Evolutionary conservation across 768 basidiomycete species (phyloP).

Genomic region (Leucosporidium creatinivorum): DNA sequence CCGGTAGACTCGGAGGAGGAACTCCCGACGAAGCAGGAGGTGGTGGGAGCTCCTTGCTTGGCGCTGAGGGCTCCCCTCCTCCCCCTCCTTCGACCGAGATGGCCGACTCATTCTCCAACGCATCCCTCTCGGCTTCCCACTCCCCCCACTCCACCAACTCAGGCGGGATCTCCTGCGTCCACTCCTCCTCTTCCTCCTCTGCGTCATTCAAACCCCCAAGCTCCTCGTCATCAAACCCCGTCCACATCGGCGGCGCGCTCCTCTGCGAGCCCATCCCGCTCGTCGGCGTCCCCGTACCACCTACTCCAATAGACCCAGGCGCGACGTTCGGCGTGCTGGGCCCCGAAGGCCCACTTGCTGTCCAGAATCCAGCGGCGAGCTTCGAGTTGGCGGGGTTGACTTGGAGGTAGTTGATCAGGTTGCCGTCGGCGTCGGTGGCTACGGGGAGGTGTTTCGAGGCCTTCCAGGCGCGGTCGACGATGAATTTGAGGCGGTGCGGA

Average conservation of each 20-base stretch:
- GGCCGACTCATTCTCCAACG: slow-evolving; percentile 14
- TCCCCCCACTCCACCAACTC: slow-evolving; percentile 70
- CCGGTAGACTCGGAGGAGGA: slow-evolving; percentile 75
- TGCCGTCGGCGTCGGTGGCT: slow-evolving; percentile 82
- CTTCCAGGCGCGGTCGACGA: slow-evolving; percentile 83
- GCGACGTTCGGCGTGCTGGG: slow-evolving; percentile 34
- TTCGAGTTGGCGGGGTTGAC: slow-evolving; percentile 38
- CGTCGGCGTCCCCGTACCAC: not conserved
- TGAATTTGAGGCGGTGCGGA: slow-evolving; percentile 88
- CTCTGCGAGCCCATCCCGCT: not conserved
- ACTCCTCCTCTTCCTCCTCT: slow-evolving; percentile 44
- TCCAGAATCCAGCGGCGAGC: not conserved
- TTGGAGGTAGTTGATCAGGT: slow-evolving; percentile 86
- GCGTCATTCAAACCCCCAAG: not conserved
- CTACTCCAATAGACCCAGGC: slow-evolving; percentile 15
- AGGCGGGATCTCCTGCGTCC: slow-evolving; percentile 73
- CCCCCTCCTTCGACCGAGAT: not conserved
- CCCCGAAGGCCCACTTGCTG: not conserved
- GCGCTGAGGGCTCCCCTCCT: not conserved
- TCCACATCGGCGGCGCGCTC: not conserved
- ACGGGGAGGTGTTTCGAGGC: slow-evolving; percentile 57
- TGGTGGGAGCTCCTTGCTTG: not conserved
- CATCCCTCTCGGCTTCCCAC: slow-evolving; percentile 65
- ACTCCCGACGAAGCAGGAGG: slow-evolving; percentile 12
- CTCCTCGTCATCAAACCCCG: not conserved